These are phyloP conservation scores for Pythium plurisporium DNA, from an alignment of 352 stramenopile species.

Conservation along the genomic window DNA sequence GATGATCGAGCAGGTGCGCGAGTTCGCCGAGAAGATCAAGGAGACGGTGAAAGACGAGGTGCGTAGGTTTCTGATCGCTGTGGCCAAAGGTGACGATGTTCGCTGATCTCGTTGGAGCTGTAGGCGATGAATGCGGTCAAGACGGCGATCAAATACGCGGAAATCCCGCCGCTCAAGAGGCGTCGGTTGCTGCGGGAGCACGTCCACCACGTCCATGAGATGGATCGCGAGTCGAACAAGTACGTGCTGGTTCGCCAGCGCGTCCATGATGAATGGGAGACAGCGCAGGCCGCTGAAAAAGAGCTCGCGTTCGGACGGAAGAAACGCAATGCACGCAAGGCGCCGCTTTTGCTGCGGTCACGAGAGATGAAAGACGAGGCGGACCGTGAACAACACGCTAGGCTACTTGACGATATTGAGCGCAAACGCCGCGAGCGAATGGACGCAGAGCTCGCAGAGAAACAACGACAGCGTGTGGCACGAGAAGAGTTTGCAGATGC, in stretches of 20 bases:
- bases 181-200: slow-evolving; percentile 58
- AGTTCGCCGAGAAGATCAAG: slow-evolving; percentile 31
- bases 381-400: slow-evolving; percentile 29
- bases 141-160: slow-evolving; percentile 44
- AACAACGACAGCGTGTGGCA: slow-evolving; percentile 23
- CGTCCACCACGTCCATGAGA: slow-evolving; percentile 48
- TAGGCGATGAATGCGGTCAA: slow-evolving; percentile 39
- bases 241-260: slow-evolving; percentile 44
- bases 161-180: slow-evolving; percentile 49
- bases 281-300: slow-evolving; percentile 28
- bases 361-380: slow-evolving; percentile 52
- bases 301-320: slow-evolving; percentile 51
- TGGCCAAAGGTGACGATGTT: background rate
- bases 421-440: slow-evolving; percentile 30
- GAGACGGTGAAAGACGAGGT: slow-evolving; percentile 35
- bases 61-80: background rate
- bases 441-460: slow-evolving; percentile 35
- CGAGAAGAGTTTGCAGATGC: slow-evolving; percentile 21
- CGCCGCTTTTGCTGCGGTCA: slow-evolving; percentile 43
- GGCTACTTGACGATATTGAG: slow-evolving; percentile 40
- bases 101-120: background rate
- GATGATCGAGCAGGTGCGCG: slow-evolving; percentile 42
- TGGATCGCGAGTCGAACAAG: slow-evolving; percentile 57
- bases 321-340: slow-evolving; percentile 54
- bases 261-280: slow-evolving; percentile 37